Conservation (phyloP, 179 eudicot genomes). For the Sideroxylon spinosum region DNA sequence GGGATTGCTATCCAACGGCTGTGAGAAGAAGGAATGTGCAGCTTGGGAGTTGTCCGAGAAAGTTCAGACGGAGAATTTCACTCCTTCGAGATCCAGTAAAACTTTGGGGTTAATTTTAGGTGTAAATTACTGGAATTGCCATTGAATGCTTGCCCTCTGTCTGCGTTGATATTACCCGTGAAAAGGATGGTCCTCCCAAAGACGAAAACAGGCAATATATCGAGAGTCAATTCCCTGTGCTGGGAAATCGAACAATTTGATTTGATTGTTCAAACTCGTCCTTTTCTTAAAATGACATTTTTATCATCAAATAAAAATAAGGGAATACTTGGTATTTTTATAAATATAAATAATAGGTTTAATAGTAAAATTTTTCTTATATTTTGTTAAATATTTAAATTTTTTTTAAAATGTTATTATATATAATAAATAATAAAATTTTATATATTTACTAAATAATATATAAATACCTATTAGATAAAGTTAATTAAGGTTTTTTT, state of each 20-base stretch:
- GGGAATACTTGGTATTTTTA: no score
- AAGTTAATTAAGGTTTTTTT: no score
- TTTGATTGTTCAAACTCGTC: neutral
- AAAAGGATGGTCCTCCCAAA: constrained; percentile 2
- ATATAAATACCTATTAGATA: no score
- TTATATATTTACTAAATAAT: no score
- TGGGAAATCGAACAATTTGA: no score
- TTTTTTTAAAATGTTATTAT: no score
- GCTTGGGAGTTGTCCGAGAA: neutral
- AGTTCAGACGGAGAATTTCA: constrained; percentile 7
- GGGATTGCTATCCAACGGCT: neutral
- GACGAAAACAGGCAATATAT: neutral
- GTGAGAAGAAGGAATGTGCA: neutral
- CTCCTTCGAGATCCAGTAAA: neutral
- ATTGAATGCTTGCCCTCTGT: neutral
- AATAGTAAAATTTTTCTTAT: no score
- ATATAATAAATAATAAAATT: no score
- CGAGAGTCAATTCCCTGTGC: neutral
- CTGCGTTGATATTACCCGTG: neutral
- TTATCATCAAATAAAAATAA: neutral
- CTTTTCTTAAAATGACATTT: neutral
- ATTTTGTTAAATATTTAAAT: no score
- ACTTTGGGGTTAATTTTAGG: neutral
- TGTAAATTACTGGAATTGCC: constrained; percentile 11
- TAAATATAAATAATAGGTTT: no score